Base-by-base conservation (phyloP, 768 basidiomycete species). In the Auriscalpium vulgare region DNA sequence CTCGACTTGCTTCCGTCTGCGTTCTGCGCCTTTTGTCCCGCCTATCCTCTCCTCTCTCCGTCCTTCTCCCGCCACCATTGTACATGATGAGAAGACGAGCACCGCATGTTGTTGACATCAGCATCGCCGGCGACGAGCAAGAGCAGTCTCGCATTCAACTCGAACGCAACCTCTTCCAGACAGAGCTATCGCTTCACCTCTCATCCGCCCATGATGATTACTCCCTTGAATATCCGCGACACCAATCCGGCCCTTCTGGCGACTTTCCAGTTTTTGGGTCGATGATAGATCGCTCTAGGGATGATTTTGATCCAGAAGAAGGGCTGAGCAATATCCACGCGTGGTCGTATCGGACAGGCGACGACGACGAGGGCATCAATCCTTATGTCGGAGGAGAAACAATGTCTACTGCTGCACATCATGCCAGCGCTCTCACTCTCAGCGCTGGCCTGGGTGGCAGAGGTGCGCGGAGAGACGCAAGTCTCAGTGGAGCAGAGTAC, bases 351-450 rank as follows among this genome's bases (percentile, higher is more conserved):
- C 71, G 64, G 50, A 66, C 68, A 7, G 80, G 78, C 57, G 82
- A 87, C 50, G 77, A 80, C 54, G 85, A 88, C 4, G 85, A 87
- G 11, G 85, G 82, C 17, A 71, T 85, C 36, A 75, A 79, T 59
- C 85, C 86, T 0, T 88, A 83, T 60, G 67, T 59, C 3, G 80
- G 77, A 43, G 83, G 79, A 19, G 82, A 84, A 56, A 88, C 87
- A 0, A 69, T 91, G 56, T 93, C 90, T 0, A 95, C 93, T 0
- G 83, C 82, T 9, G 90, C 85, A 1, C 94, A 97, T 69, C 94
- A 97, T 70, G 92, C 91, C 23, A 91, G 87, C 60, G 91, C 83
- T 2, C 74, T 95, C 52, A 95, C 94, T 0, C 77, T 97, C 16
- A 88, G 80, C 52, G 90, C 91, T 4, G 93, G 94, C 1, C 77